A percentile compares a stretch with the other conserved stretches of the same genome.
Evolutionary conservation across 768 basidiomycete genomes (phyloP).

Genomic region (Termitomyces bulborhizus): DNA sequence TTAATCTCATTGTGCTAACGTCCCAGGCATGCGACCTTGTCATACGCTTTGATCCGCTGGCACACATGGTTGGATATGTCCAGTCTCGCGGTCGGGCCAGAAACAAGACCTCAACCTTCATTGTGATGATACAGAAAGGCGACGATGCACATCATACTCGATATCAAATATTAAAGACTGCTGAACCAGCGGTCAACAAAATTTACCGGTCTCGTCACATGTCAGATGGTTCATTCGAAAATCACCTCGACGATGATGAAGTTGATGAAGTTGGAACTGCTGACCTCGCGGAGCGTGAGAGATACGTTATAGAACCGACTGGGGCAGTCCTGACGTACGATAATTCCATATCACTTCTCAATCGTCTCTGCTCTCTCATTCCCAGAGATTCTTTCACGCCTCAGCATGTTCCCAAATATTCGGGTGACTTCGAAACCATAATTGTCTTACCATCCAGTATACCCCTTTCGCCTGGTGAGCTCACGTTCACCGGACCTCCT

Average conservation of each 20-base stretch:
- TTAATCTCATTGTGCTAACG: background rate
- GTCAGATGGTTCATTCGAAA: conserved; percentile 36
- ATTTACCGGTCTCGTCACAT: conserved; percentile 53
- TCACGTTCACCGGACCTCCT: conserved; percentile 52
- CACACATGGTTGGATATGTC: conserved; percentile 82
- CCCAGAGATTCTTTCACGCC: conserved; percentile 68
- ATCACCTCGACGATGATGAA: conserved; percentile 29
- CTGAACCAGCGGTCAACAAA: conserved; percentile 58
- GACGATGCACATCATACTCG: conserved; percentile 46
- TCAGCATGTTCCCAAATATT: conserved; percentile 51
- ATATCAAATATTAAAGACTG: conserved; percentile 51
- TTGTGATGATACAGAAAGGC: conserved; percentile 73
- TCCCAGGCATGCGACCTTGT: conserved; percentile 76
- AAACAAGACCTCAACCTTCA: conserved; percentile 66
- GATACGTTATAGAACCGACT: conserved; percentile 64
- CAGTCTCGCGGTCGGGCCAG: conserved; percentile 87
- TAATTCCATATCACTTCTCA: conserved; percentile 63
- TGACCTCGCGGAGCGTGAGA: conserved; percentile 63
- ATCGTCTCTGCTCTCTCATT: conserved; percentile 72
- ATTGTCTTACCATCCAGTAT: conserved; percentile 66
- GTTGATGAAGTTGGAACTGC: conserved; percentile 35
- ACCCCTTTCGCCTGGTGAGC: conserved; percentile 47
- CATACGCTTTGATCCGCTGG: conserved; percentile 76
- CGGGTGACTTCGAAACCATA: conserved; percentile 49
- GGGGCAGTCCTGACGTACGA: conserved; percentile 79